Base-by-base conservation (phyloP, 176 grass and related monocot species). In the Thinopyrum elongatum region DNA sequence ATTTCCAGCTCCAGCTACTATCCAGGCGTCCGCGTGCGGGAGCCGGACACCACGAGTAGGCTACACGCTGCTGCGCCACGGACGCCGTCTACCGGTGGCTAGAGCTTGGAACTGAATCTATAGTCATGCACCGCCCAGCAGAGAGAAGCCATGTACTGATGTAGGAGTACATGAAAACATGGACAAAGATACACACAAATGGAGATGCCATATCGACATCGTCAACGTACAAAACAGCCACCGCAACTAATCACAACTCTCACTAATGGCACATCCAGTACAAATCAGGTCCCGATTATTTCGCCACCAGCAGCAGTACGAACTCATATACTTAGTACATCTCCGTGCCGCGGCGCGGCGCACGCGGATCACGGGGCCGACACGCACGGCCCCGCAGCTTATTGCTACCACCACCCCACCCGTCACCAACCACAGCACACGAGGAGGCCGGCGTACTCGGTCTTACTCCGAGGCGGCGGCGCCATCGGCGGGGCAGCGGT, bases 401-500 rank as follows among this genome's bases (percentile, higher is more conserved):
- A 78, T 81, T 85, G 29, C 59, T 29, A 72, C 61, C 34, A 72
- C 60, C 33, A 38, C 42, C 39, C 65, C 23, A 27, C 41, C 23
- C 42, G 14, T 11, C 13, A 46, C 46, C 38, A 34, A 62, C 78
- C 47, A 29, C 62, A 62, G 0, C 58, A 26, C 64, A 76, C 16
- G 15, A 19, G 0, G 49, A 53, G 49, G 49, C 49, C 49, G 16
- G 19, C 74, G 8, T 33, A 2, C 31, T 28, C 28, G 12, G 2
- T n/a, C n/a, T 86, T 70, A 68, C 22, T 74, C 82, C 1, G 79
- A 36, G 46, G 70, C 31, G 44, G 7, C 42, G 17, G 57, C 25
- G 25, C 36, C 85, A 1, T 15, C 39, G n/a, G 57, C 25, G 15
- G 33, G 3, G 90, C 97, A 99, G 5, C 30, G 21, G 81, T 96